phyloP scores from a whole-genome alignment of 345 rosid genomes.

The Salix dunnii region DNA sequence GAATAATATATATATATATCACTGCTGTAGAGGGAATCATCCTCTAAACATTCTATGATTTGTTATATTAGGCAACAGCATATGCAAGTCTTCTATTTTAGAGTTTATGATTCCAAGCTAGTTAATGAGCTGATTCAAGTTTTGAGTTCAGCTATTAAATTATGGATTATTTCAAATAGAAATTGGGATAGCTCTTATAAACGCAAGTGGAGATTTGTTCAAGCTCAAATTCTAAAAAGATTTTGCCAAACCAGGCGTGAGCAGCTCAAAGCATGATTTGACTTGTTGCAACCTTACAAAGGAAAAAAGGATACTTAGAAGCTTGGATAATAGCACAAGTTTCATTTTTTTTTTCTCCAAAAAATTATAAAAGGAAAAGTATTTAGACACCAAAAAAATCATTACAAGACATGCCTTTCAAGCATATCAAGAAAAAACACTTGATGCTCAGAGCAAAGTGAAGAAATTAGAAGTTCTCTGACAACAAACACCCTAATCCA shows the following conservation, averaged over 20 bases:
- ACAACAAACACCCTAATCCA: background rate
- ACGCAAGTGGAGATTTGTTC: background rate
- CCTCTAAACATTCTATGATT: background rate
- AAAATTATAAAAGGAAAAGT: background rate
- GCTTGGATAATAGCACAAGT: background rate
- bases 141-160: background rate
- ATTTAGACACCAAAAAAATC: background rate
- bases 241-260: background rate
- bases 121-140: background rate
- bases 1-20: background rate
- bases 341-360: background rate
- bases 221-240: background rate
- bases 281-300: background rate
- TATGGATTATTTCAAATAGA: background rate
- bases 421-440: background rate
- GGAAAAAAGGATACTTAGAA: background rate
- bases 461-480: background rate
- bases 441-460: background rate
- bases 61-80: background rate
- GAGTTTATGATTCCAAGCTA: background rate
- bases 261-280: background rate
- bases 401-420: background rate
- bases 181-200: background rate
- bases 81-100: background rate
- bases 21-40: background rate